A percentile compares a stretch with the other conserved stretches of the same genome.
phyloP scores from a whole-genome alignment of 805 yeast genomes.

The Zygosaccharomyces siamensis region DNA sequence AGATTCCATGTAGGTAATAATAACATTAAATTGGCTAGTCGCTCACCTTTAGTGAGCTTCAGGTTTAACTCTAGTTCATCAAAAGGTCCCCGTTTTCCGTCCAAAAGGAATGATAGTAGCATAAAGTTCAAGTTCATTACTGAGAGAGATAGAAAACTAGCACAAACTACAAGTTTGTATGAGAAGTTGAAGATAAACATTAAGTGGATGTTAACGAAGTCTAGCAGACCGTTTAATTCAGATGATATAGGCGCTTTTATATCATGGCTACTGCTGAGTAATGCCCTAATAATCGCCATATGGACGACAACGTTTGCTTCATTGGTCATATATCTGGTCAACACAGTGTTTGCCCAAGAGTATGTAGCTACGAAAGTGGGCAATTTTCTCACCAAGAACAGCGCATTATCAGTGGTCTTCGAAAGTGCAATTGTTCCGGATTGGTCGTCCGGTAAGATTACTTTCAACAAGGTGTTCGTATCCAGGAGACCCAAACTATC shows the following conservation, averaged over 20 bases:
- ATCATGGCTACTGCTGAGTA: slow-evolving; percentile 89
- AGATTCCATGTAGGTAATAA: neutral
- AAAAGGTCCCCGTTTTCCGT: neutral
- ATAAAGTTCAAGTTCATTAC: slow-evolving; percentile 21
- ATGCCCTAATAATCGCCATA: slow-evolving; percentile 66
- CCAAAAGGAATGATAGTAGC: neutral
- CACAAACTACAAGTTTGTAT: slow-evolving; percentile 39
- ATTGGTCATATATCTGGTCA: slow-evolving; percentile 64
- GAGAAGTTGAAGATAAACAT: slow-evolving; percentile 45
- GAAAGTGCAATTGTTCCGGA: slow-evolving; percentile 93
- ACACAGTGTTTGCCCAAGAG: slow-evolving; percentile 57
- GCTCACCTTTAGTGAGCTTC: neutral
- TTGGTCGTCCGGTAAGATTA: slow-evolving; percentile 83
- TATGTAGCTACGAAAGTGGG: slow-evolving; percentile 78
- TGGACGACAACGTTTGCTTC: slow-evolving; percentile 95
- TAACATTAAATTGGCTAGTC: neutral
- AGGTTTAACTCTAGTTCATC: neutral
- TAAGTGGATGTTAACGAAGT: slow-evolving; percentile 72
- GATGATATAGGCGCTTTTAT: slow-evolving; percentile 89
- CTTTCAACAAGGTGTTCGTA: slow-evolving; percentile 78
- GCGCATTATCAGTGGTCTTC: slow-evolving; percentile 77
- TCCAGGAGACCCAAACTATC: slow-evolving; percentile 66
- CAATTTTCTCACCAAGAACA: slow-evolving; percentile 73
- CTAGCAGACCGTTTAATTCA: slow-evolving; percentile 80
- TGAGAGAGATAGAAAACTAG: slow-evolving; percentile 32